phyloP scores from a whole-genome alignment of 164 flowering plant genomes.

The Cinnamomum micranthum region DNA sequence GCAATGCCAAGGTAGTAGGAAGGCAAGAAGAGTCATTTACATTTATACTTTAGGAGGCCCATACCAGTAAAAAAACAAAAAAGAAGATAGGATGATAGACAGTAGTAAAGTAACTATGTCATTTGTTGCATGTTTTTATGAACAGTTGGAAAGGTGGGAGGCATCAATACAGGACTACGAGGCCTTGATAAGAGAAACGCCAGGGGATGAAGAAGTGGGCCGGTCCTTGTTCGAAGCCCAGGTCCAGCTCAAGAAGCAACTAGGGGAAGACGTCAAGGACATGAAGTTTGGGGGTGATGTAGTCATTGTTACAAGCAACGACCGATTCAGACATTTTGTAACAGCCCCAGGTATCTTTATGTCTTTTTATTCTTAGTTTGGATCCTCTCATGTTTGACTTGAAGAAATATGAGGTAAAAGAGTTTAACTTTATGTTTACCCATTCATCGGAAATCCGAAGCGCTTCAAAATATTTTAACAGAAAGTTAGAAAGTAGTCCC shows the following conservation, averaged over 20 bases:
- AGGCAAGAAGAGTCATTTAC: background rate
- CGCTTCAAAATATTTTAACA: background rate
- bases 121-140: background rate
- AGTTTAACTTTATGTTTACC: background rate
- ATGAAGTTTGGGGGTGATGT: constrained; percentile 45
- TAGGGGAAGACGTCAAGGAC: constrained; percentile 38
- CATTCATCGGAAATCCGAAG: background rate
- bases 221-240: constrained; percentile 54
- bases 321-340: constrained; percentile 48
- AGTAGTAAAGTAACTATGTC: no score
- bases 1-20: constrained; percentile 58
- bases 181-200: constrained; percentile 53
- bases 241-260: constrained; percentile 46
- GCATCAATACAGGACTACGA: constrained; percentile 77
- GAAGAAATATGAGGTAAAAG: no score
- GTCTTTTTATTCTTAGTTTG: no score
- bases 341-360: constrained; percentile 49
- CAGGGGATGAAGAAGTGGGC: constrained; percentile 60
- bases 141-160: constrained; percentile 76
- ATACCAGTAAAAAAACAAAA: no score
- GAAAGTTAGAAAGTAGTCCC: background rate
- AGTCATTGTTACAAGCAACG: constrained; percentile 38
- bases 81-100: background rate
- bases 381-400: no score
- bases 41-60: background rate